phyloP scores from a whole-genome alignment of 106 monocot species.

The Dendrobium huoshanense region DNA sequence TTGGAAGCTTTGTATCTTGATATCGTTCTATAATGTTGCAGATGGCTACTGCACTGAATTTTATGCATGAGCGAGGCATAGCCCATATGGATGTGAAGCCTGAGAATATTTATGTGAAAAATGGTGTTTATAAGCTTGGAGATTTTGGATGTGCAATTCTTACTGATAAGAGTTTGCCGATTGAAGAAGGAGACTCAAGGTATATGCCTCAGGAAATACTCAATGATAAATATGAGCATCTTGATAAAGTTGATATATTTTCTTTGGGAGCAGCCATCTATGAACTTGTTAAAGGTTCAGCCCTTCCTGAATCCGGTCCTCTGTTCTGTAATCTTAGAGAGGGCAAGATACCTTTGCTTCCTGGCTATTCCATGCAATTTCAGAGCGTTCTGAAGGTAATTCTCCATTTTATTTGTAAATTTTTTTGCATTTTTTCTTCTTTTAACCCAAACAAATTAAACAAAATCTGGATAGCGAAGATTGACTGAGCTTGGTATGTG shows the following conservation, averaged over 20 bases:
- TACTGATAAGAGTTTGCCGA: conserved; percentile 48
- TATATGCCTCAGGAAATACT: conserved; percentile 95
- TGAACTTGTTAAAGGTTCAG: conserved; percentile 81
- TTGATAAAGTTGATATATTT: conserved; percentile 93
- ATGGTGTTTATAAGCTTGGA: conserved; percentile 77
- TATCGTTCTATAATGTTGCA: conserved; percentile 11
- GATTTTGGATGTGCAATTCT: conserved; percentile 97
- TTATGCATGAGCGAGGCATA: conserved; percentile 76
- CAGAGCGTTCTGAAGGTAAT: conserved; percentile 79
- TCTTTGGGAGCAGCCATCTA: conserved; percentile 75
- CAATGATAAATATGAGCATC: conserved; percentile 81
- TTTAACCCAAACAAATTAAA: not conserved
- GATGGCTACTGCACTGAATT: conserved; percentile 78
- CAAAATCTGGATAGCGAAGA: not conserved
- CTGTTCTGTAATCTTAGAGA: conserved; percentile 73
- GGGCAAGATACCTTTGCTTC: conserved; percentile 84
- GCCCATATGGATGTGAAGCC: conserved; percentile 96
- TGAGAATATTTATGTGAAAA: conserved; percentile 90
- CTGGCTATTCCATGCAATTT: conserved; percentile 68
- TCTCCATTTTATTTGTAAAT: not conserved
- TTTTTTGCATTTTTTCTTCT: too few relatives aligned
- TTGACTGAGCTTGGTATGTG: too few relatives aligned
- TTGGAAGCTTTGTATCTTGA: not conserved
- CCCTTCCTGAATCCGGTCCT: conserved; percentile 77
- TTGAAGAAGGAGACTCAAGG: conserved; percentile 92